A percentile compares a stretch with the other conserved stretches of the same genome.
These are phyloP conservation scores for Tolypocladium sp. DNA, from an alignment of 2,329 filamentous ascomycete species.

Conservation along the genomic window DNA sequence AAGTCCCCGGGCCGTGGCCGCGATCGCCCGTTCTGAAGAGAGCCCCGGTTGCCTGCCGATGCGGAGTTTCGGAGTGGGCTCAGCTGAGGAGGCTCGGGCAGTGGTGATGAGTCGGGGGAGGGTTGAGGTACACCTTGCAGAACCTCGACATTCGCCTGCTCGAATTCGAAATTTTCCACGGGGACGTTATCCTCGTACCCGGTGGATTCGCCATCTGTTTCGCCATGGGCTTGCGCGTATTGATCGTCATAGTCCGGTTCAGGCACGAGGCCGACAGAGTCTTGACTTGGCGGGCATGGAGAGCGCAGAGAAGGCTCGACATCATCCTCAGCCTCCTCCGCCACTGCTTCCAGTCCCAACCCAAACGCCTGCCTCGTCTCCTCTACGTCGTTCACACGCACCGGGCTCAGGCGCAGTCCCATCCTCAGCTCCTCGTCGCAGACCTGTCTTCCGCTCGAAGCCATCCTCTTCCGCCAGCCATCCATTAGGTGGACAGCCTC, in stretches of 20 bases:
- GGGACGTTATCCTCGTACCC: conserved; percentile 35
- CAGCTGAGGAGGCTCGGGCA: conserved; percentile 36
- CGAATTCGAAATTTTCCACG: conserved; percentile 31
- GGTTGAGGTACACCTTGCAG: conserved; percentile 7
- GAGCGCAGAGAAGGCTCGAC: conserved; percentile 10
- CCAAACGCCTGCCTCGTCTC: conserved; percentile 31
- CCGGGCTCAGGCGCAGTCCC: conserved; percentile 55
- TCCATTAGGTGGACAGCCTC: conserved; percentile 89
- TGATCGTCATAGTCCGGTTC: conserved; percentile 15
- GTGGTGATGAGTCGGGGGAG: conserved; percentile 31
- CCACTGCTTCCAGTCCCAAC: conserved; percentile 33
- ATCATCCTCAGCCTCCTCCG: conserved; percentile 34
- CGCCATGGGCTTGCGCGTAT: conserved; percentile 12
- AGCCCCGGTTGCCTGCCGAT: conserved; percentile 38
- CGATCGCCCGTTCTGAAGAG: conserved; percentile 12
- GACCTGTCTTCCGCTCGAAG: conserved; percentile 57
- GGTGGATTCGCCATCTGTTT: conserved; percentile 14
- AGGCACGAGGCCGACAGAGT: conserved; percentile 7
- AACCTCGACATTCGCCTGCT: conserved; percentile 32
- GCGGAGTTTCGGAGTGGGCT: conserved; percentile 44
- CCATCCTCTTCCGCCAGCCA: conserved; percentile 79
- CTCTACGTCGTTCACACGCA: conserved; percentile 43
- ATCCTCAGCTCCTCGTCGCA: conserved; percentile 59
- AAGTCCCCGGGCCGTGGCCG: conserved; percentile 29
- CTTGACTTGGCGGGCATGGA: conserved; percentile 15